phyloP scores from a whole-genome alignment of 1,139 yeast species.

The Yamadazyma epiphylla region DNA sequence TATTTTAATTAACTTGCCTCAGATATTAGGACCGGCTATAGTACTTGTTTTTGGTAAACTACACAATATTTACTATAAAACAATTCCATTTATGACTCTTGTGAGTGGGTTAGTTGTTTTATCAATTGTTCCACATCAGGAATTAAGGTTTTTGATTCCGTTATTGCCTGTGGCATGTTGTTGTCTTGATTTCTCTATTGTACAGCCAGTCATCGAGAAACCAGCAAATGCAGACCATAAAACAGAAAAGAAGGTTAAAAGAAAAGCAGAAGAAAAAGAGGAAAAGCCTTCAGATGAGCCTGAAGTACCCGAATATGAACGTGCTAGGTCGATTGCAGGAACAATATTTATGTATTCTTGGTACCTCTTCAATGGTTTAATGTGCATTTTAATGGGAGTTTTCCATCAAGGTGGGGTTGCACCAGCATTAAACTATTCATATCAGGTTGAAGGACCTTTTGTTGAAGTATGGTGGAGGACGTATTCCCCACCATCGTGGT shows the following conservation, averaged over 20 bases:
- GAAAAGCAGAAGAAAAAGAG: background rate
- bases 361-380: constrained; percentile 59
- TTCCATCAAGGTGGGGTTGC: constrained; percentile 90
- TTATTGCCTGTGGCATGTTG: constrained; percentile 67
- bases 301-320: background rate
- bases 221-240: constrained; percentile 5
- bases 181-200: constrained; percentile 46
- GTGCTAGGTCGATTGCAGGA: background rate
- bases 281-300: background rate
- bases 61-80: constrained; percentile 29
- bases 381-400: constrained; percentile 70
- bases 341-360: constrained; percentile 30
- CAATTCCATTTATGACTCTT: constrained; percentile 57
- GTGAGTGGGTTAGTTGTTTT: constrained; percentile 58
- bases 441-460: constrained; percentile 8
- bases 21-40: constrained; percentile 73
- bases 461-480: constrained; percentile 88
- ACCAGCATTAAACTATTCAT: constrained; percentile 50
- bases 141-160: constrained; percentile 79
- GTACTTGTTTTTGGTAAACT: constrained; percentile 33
- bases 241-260: constrained; percentile 1
- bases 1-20: constrained; percentile 69
- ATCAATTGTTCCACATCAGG: constrained; percentile 87
- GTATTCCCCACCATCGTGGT: constrained; percentile 90
- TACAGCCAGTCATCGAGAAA: constrained; percentile 2